These are phyloP conservation scores for Peronospora destructor DNA, from an alignment of 352 stramenopile species.

Conservation along the genomic window DNA sequence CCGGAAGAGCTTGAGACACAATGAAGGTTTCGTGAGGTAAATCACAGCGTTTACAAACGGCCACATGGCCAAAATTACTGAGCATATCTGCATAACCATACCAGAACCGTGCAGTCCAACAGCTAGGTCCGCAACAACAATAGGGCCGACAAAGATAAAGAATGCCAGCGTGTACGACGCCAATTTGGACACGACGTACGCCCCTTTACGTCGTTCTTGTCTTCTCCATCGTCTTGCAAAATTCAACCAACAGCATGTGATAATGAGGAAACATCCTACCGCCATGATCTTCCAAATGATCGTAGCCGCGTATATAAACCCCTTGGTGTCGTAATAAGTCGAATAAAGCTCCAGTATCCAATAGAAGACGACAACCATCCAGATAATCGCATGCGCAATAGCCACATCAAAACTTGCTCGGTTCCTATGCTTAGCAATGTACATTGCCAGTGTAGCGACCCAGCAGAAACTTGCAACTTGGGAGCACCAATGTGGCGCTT, in stretches of 20 bases:
- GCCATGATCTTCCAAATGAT: constrained; percentile 74
- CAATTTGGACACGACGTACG: constrained; percentile 71
- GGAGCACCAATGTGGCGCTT: constrained; percentile 66
- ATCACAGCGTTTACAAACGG: constrained; percentile 71
- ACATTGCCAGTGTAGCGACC: constrained; percentile 64
- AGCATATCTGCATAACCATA: constrained; percentile 34
- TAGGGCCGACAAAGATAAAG: constrained; percentile 64
- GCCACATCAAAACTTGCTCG: constrained; percentile 58
- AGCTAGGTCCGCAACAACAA: constrained; percentile 57
- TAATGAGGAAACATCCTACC: constrained; percentile 46
- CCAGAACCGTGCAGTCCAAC: constrained; percentile 37
- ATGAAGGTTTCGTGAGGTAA: constrained; percentile 59
- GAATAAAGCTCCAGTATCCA: constrained; percentile 69
- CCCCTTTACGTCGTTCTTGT: constrained; percentile 38
- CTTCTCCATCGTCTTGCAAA: constrained; percentile 48
- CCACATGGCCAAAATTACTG: constrained; percentile 64
- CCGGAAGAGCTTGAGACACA: constrained; percentile 55
- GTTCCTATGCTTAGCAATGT: constrained; percentile 60
- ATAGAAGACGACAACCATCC: constrained; percentile 71
- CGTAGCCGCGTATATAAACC: constrained; percentile 43
- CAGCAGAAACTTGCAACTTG: constrained; percentile 77
- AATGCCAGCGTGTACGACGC: constrained; percentile 74
- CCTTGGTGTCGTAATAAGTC: constrained; percentile 42
- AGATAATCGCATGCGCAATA: constrained; percentile 72
- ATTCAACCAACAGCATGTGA: constrained; percentile 49